These are phyloP conservation scores for Nemania serpens DNA, from an alignment of 2,329 filamentous ascomycete genomes.

Conservation along the genomic window DNA sequence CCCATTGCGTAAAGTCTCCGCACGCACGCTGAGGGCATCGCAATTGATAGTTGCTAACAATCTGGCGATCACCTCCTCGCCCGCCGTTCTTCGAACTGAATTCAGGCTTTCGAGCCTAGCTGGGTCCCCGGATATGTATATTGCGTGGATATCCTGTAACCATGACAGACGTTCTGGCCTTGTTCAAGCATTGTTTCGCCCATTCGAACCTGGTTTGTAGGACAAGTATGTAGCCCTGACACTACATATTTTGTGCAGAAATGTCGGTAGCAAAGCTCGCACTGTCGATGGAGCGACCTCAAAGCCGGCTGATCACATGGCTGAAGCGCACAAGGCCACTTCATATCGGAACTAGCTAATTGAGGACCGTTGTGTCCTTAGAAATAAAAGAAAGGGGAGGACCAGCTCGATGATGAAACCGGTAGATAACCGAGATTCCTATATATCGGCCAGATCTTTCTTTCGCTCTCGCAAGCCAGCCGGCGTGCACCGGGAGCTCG, in stretches of 20 bases:
- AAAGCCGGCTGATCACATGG: conserved; percentile 20
- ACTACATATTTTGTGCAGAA: conserved; percentile 21
- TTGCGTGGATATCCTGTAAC: conserved; percentile 20
- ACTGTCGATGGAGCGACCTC: conserved; percentile 6
- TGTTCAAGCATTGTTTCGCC: conserved; percentile 15
- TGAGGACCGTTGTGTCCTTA: conserved; percentile 4
- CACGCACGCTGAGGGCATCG: conserved; percentile 19
- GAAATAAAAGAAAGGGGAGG: conserved; percentile 1
- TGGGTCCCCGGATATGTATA: conserved; percentile 19
- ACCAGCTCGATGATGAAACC: conserved; percentile 3
- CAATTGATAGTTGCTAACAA: conserved; percentile 23
- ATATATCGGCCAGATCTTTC: neutral
- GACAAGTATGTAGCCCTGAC: conserved; percentile 21
- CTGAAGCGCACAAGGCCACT: conserved; percentile 22
- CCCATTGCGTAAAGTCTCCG: conserved; percentile 17
- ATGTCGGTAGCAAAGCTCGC: conserved; percentile 20
- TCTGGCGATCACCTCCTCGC: conserved; percentile 21
- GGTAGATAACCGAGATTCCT: neutral
- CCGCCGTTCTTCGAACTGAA: conserved; percentile 15
- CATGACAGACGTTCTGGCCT: conserved; percentile 16
- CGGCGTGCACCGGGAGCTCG: too few species aligned
- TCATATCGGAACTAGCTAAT: conserved; percentile 9
- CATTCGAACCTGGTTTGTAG: conserved; percentile 21
- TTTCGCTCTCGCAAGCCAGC: too few species aligned
- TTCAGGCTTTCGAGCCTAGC: conserved; percentile 17